Percentiles rank a stretch among this genome's conserved stretches.
phyloP scores from a whole-genome alignment of 2,329 filamentous ascomycete genomes.

The Ceratocystis cacaofunesta region DNA sequence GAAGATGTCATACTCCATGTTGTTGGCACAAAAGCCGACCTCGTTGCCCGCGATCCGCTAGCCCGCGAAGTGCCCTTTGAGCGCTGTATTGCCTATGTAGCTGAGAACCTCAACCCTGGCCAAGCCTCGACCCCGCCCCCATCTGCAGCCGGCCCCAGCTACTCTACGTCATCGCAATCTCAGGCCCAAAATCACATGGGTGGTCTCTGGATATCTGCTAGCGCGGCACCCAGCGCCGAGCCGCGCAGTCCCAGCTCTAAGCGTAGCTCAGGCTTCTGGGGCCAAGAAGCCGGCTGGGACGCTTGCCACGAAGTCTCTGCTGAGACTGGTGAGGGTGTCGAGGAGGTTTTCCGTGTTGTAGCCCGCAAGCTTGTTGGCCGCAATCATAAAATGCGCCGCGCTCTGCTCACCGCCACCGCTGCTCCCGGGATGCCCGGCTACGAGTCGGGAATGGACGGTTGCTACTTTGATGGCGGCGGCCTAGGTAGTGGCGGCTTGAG shows the following conservation, averaged over 20 bases:
- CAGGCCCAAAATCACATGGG: slow-evolving; percentile 18
- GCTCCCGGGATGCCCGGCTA: slow-evolving; percentile 35
- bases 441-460: slow-evolving; percentile 30
- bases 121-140: slow-evolving; percentile 51
- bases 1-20: slow-evolving; percentile 76
- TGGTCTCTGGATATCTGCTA: slow-evolving; percentile 16
- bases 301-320: slow-evolving; percentile 95
- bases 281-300: slow-evolving; percentile 86
- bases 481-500: too few species aligned
- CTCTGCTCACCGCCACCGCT: slow-evolving; percentile 39
- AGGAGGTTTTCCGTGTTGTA: slow-evolving; percentile 76
- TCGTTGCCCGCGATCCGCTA: slow-evolving; percentile 70
- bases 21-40: slow-evolving; percentile 87
- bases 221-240: slow-evolving; percentile 27
- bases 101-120: slow-evolving; percentile 71
- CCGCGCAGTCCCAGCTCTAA: slow-evolving; percentile 48
- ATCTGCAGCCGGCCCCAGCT: slow-evolving; percentile 34
- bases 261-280: slow-evolving; percentile 68
- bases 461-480: slow-evolving; percentile 38
- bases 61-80: slow-evolving; percentile 81
- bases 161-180: slow-evolving; percentile 20
- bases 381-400: slow-evolving; percentile 48
- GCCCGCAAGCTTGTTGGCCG: slow-evolving; percentile 49
- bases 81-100: slow-evolving; percentile 87
- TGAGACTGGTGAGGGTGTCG: slow-evolving; percentile 86